Percentiles rank a stretch among this genome's conserved stretches.
Evolutionary conservation across 1,284 basidiomycete species (phyloP).

Genomic region (Porphyrellus sp.): DNA sequence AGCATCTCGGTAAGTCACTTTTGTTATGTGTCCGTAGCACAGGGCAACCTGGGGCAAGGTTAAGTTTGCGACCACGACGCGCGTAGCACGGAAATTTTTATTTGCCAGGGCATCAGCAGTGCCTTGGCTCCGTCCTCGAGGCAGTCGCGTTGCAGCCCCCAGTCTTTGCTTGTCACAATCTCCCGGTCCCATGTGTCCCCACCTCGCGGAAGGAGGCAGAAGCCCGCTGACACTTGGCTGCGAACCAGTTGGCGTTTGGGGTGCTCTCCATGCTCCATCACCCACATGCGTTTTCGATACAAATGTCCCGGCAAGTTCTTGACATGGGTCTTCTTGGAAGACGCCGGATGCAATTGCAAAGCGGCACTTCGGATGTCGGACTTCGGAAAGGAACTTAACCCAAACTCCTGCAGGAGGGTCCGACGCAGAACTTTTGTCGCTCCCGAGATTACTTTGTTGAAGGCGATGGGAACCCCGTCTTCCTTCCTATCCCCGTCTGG

Average conservation of each 20-base stretch:
- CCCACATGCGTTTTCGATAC: slow-evolving; percentile 3
- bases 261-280: slow-evolving; percentile 16
- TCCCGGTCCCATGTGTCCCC: slow-evolving; percentile 11
- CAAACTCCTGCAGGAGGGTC: neutral
- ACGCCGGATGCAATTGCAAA: slow-evolving; percentile 16
- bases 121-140: slow-evolving; percentile 38
- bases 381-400: slow-evolving; percentile 6
- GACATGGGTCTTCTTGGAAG: slow-evolving; percentile 19
- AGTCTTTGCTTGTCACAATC: slow-evolving; percentile 19
- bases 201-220: slow-evolving; percentile 17
- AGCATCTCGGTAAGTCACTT: slow-evolving; percentile 17
- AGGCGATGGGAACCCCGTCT: slow-evolving; percentile 2
- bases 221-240: slow-evolving; percentile 13
- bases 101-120: slow-evolving; percentile 23
- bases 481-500: slow-evolving; percentile 20
- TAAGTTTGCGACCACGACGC: slow-evolving; percentile 29
- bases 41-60: slow-evolving; percentile 29
- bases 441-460: slow-evolving; percentile 32
- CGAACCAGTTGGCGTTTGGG: slow-evolving; percentile 18
- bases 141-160: slow-evolving; percentile 31
- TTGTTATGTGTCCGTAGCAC: slow-evolving; percentile 9
- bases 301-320: slow-evolving; percentile 9
- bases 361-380: too few species aligned
- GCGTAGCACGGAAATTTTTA: slow-evolving; percentile 33
- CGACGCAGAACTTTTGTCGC: slow-evolving; percentile 17